Percentiles rank a stretch among this genome's conserved stretches.
Evolutionary conservation across 345 rosid genomes (phyloP).

Genomic region (sweet orange (Citrus sinensis)): DVS_A1.0 CM039162.1:673501-674000

Average conservation of each 20-base stretch:
- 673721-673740: neutral
- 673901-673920: neutral
- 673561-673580: neutral
- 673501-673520: neutral
- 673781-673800: constrained; percentile 28
- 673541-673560: constrained; percentile 1
- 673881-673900: neutral
- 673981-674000: constrained; percentile 35
- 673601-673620: neutral
- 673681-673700: neutral
- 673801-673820: constrained; percentile 27
- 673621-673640: neutral
- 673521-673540: neutral
- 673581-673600: neutral
- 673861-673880: constrained; percentile 13
- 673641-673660: neutral
- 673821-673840: constrained; percentile 39
- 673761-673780: constrained; percentile 16
- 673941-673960: no score
- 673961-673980: neutral
- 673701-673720: neutral
- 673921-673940: neutral
- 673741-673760: neutral
- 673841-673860: constrained; percentile 21
- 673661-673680: neutral